These are phyloP conservation scores for Porphyridium purpureum DNA, from an alignment of 23 red algal genomes.

Conservation along the genomic window DNA sequence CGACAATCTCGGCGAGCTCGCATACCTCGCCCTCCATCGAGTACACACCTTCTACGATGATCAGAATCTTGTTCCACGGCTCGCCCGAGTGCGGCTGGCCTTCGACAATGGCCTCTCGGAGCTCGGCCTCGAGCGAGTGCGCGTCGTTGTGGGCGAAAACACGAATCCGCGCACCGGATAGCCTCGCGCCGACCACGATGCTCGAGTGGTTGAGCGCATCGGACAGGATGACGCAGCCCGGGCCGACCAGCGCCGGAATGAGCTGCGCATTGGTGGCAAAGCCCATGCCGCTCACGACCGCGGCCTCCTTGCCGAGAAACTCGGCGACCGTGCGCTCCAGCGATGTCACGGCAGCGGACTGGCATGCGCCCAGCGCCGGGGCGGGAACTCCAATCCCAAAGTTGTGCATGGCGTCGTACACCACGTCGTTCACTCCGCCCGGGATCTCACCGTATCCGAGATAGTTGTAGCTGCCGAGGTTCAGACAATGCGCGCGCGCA, in stretches of 20 bases:
- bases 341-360: slow-evolving; percentile 10
- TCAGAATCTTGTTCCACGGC: slow-evolving; percentile 81
- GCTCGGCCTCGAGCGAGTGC: slow-evolving; percentile 26
- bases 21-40: slow-evolving; percentile 97
- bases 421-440: slow-evolving; percentile 58
- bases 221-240: slow-evolving; percentile 68
- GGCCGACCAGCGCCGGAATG: slow-evolving; percentile 64
- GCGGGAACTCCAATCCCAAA: no score
- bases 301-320: slow-evolving; percentile 71
- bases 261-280: slow-evolving; percentile 96
- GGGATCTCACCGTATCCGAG: slow-evolving; percentile 95
- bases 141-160: slow-evolving; percentile 85
- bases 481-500: slow-evolving; percentile 26
- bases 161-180: slow-evolving; percentile 68
- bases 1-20: slow-evolving; percentile 51
- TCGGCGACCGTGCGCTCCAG: slow-evolving; percentile 70
- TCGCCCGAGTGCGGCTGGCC: slow-evolving; percentile 53
- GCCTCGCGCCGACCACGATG: slow-evolving; percentile 80
- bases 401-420: slow-evolving; percentile 30
- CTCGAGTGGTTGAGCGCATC: slow-evolving; percentile 90
- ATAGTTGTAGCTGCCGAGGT: slow-evolving; percentile 94
- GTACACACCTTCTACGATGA: slow-evolving; percentile 97
- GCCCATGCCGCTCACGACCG: slow-evolving; percentile 89
- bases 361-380: slow-evolving; percentile 35
- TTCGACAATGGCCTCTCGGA: slow-evolving; percentile 49